phyloP scores from a whole-genome alignment of 2,329 filamentous ascomycete species.

The Penicillium sp. region DNA sequence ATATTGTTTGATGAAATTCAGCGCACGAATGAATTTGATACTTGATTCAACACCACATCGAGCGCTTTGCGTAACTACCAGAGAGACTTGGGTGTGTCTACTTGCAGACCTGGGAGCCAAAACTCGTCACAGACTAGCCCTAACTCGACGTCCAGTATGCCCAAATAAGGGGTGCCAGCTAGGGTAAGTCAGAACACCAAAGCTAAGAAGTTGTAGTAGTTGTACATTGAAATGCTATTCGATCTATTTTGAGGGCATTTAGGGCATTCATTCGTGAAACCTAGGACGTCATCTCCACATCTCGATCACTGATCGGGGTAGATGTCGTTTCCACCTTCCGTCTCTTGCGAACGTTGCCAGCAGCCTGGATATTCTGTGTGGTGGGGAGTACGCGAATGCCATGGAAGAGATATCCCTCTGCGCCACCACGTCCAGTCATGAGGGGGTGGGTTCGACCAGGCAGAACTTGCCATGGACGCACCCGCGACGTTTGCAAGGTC shows the following conservation, averaged over 20 bases:
- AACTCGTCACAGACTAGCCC: background rate
- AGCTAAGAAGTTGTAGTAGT: conserved; percentile 13
- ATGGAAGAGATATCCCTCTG: conserved; percentile 88
- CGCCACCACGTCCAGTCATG: conserved; percentile 84
- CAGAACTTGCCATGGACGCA: conserved; percentile 83
- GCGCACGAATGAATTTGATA: conserved; percentile 21
- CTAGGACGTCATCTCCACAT: conserved; percentile 32
- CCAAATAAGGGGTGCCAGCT: background rate
- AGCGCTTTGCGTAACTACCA: background rate
- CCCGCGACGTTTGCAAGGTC: conserved; percentile 74
- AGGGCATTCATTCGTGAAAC: background rate
- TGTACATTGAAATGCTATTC: conserved; percentile 11
- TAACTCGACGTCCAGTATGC: background rate
- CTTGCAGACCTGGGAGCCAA: background rate
- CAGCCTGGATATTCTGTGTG: conserved; percentile 74
- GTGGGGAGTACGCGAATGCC: conserved; percentile 77
- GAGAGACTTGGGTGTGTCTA: background rate
- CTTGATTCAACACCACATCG: background rate
- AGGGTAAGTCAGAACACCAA: background rate
- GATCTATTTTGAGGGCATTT: conserved; percentile 1
- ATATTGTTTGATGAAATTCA: conserved; percentile 27
- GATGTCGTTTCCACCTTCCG: conserved; percentile 54
- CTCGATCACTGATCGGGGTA: conserved; percentile 22
- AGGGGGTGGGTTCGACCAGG: conserved; percentile 88
- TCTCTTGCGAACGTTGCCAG: conserved; percentile 67